Evolutionary conservation across 331 rosid genomes (phyloP).

Genomic region (Telfairia occidentalis): DNA sequence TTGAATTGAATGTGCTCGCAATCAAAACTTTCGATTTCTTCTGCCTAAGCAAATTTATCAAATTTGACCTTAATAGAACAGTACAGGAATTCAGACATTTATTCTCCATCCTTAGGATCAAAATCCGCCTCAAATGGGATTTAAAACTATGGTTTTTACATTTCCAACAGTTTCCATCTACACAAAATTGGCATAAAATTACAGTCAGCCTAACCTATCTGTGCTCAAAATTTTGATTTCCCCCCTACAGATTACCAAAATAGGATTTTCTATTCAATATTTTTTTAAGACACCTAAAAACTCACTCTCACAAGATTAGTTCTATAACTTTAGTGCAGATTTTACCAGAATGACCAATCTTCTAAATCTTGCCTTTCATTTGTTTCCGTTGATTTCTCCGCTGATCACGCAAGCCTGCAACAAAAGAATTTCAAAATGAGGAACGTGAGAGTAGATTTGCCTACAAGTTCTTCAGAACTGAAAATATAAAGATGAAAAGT

Average conservation of each 20-base stretch:
- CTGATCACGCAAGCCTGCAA: constrained; percentile 63
- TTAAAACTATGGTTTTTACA: background rate
- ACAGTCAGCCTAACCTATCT: background rate
- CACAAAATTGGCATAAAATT: background rate
- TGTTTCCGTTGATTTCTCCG: constrained; percentile 54
- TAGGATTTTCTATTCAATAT: background rate
- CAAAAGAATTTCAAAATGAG: background rate
- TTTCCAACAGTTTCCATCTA: background rate
- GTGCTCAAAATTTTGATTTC: background rate
- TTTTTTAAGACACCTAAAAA: background rate
- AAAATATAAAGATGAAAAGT: background rate
- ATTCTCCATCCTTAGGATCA: background rate
- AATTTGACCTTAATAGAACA: background rate
- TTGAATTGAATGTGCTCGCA: background rate
- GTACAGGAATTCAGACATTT: background rate
- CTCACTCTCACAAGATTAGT: background rate
- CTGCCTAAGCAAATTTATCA: background rate
- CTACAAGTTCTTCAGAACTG: background rate
- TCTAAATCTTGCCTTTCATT: constrained; percentile 18
- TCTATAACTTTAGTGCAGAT: background rate
- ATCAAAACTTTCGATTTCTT: background rate
- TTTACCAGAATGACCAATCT: background rate
- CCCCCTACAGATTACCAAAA: background rate
- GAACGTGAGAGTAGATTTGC: background rate
- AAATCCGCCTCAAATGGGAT: background rate